Conservation (phyloP, 495 filamentous ascomycete species). For the Podospora pseudopauciseta region DNA sequence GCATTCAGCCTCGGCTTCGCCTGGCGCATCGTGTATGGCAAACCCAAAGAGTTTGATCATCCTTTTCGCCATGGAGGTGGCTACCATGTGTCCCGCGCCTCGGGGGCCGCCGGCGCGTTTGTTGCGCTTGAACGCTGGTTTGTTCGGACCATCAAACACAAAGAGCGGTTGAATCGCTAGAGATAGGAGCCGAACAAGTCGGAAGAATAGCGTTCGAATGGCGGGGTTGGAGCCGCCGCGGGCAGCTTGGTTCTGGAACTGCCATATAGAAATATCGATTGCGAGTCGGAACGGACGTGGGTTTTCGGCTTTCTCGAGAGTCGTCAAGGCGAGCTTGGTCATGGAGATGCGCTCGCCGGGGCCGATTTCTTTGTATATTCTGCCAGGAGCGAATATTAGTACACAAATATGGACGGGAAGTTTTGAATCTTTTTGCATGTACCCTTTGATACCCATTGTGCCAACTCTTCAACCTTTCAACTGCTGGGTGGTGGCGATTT, state of each 20-base stretch:
- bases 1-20: constrained; percentile 96
- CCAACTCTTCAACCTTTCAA: neutral
- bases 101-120: constrained; percentile 48
- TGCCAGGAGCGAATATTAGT: constrained; percentile 31
- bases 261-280: constrained; percentile 96
- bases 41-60: constrained; percentile 84
- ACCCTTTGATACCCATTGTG: constrained; percentile 63
- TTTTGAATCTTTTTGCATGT: constrained; percentile 4
- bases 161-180: constrained; percentile 85
- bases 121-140: constrained; percentile 87
- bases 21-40: constrained; percentile 79
- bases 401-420: neutral
- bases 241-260: constrained; percentile 86
- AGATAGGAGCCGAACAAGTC: constrained; percentile 76
- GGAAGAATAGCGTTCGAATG: constrained; percentile 87
- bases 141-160: constrained; percentile 89
- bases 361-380: constrained; percentile 87
- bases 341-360: constrained; percentile 75
- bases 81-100: constrained; percentile 43
- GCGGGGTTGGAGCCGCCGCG: constrained; percentile 88
- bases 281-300: constrained; percentile 78
- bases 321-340: constrained; percentile 73
- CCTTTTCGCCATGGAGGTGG: constrained; percentile 66
- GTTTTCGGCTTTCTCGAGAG: constrained; percentile 62
- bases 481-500: neutral